phyloP scores from a whole-genome alignment of 306 rosid genomes.

The Luffa acutangula region DNA sequence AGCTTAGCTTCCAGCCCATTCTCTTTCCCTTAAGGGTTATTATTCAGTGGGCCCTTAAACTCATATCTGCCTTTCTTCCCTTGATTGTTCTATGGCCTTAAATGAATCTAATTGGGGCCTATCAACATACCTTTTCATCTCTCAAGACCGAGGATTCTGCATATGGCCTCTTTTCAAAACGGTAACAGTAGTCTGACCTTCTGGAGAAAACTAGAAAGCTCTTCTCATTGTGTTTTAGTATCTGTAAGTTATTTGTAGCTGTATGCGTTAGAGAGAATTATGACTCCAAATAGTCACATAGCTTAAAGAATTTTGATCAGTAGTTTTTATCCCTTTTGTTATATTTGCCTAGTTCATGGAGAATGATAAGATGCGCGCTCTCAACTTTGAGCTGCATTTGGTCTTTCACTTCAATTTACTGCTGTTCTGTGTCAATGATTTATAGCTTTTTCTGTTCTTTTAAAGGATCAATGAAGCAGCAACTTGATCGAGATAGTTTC shows the following conservation, averaged over 20 bases:
- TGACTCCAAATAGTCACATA: not conserved
- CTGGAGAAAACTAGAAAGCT: not conserved
- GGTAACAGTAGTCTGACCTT: not conserved
- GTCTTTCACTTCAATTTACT: not conserved
- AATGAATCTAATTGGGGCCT: not conserved
- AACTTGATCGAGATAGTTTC: not conserved
- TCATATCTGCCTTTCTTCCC: not conserved
- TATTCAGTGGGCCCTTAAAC: not conserved
- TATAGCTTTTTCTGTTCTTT: not conserved
- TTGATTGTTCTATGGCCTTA: not conserved
- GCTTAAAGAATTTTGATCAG: not conserved
- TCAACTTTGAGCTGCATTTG: conserved; percentile 1
- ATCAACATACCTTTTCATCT: not conserved
- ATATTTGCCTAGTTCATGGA: not conserved
- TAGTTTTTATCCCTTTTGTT: not conserved
- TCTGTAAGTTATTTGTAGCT: not conserved
- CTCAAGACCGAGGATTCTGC: not conserved
- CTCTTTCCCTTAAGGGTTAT: not conserved
- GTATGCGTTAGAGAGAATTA: not conserved
- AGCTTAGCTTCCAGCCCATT: not conserved
- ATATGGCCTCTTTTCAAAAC: not conserved
- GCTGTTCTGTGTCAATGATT: not conserved
- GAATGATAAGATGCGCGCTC: not conserved
- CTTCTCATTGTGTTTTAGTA: not conserved
- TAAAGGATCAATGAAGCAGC: not conserved